A percentile compares a stretch with the other conserved stretches of the same genome.
These are phyloP conservation scores for Medicago ruthenica DNA, from an alignment of 306 rosid species.

Conservation along the genomic window DNA sequence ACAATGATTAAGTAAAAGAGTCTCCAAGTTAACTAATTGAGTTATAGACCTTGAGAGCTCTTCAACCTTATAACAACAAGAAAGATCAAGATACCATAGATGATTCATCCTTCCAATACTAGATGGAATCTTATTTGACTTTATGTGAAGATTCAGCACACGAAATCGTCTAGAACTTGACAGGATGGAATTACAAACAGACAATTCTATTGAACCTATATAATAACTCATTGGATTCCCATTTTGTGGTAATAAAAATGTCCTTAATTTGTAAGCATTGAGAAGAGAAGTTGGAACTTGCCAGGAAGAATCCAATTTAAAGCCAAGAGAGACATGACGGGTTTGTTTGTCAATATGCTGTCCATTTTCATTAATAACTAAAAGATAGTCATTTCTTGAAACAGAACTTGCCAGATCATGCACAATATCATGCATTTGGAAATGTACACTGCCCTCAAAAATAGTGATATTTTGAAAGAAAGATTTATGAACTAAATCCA, in stretches of 20 bases:
- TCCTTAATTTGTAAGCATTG: not conserved
- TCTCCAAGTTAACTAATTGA: not conserved
- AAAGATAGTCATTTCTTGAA: not conserved
- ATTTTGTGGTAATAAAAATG: not conserved
- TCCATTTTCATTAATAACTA: not conserved
- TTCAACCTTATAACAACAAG: rapidly evolving
- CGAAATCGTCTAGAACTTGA: not conserved
- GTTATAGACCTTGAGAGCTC: slow-evolving; percentile 2
- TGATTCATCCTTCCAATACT: not conserved
- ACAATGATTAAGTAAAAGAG: not conserved
- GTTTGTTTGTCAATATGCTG: not conserved
- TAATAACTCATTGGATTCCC: rapidly evolving
- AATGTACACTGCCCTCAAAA: too few relatives aligned
- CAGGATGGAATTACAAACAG: not conserved
- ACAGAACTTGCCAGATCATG: slow-evolving; percentile 9
- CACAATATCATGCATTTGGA: slow-evolving; percentile 34
- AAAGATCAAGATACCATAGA: slow-evolving; percentile 20
- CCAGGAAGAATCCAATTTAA: not conserved
- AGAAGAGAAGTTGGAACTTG: not conserved
- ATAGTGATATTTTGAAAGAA: not conserved
- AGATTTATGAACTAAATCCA: slow-evolving; percentile 3
- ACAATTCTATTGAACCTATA: not conserved
- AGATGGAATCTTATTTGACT: not conserved
- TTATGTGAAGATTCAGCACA: not conserved
- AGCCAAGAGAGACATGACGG: not conserved